Conservation (phyloP, 352 stramenopile genomes). For the Phytophthora colocasiae region DNA sequence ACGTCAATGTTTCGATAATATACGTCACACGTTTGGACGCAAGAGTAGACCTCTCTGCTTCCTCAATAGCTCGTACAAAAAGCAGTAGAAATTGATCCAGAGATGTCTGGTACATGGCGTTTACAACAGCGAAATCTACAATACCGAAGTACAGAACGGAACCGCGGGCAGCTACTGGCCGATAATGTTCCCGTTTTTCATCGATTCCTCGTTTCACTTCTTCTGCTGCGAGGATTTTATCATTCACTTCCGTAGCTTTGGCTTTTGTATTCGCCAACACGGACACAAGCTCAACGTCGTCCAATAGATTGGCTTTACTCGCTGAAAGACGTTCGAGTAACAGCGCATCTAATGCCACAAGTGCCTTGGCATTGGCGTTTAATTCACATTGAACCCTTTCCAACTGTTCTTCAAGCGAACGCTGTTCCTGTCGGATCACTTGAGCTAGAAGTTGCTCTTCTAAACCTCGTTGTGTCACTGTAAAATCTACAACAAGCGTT, state of each 20-base stretch:
- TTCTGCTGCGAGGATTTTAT: conserved; percentile 89
- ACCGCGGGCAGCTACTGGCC: conserved; percentile 86
- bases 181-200: conserved; percentile 93
- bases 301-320: conserved; percentile 88
- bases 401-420: conserved; percentile 91
- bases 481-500: conserved; percentile 90
- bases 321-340: conserved; percentile 88
- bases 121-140: conserved; percentile 88
- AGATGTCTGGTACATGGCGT: conserved; percentile 92
- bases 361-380: conserved; percentile 87
- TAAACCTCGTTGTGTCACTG: conserved; percentile 89
- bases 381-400: conserved; percentile 86
- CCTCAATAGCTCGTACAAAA: conserved; percentile 86
- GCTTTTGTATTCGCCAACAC: conserved; percentile 91
- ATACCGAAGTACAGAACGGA: conserved; percentile 92
- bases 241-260: conserved; percentile 91
- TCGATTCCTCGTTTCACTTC: conserved; percentile 91
- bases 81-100: conserved; percentile 91
- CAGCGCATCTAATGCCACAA: conserved; percentile 85
- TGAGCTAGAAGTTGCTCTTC: conserved; percentile 92
- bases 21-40: conserved; percentile 87
- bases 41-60: conserved; percentile 79
- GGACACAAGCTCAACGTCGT: conserved; percentile 88
- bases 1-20: conserved; percentile 91
- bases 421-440: conserved; percentile 94